phyloP scores from a whole-genome alignment of 352 stramenopile genomes.

The Phytophthora aleatoria region DNA sequence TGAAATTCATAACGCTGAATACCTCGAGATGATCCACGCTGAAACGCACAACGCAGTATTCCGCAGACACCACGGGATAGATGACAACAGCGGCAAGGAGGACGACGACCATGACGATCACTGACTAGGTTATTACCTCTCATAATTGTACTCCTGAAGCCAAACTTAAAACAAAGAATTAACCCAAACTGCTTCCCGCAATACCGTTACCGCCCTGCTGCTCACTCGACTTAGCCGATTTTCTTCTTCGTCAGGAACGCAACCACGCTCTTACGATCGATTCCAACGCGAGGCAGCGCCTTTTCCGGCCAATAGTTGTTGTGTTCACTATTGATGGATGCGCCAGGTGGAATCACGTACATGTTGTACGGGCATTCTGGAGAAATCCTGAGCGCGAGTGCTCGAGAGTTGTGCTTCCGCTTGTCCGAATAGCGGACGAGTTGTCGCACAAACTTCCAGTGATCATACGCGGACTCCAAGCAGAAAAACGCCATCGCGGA shows the following conservation, averaged over 20 bases:
- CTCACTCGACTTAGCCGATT: constrained; percentile 18
- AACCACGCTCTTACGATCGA: constrained; percentile 66
- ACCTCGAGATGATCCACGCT: constrained; percentile 83
- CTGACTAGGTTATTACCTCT: constrained; percentile 15
- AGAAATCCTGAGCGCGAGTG: constrained; percentile 49
- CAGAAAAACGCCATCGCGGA: constrained; percentile 60
- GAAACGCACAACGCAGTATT: constrained; percentile 43
- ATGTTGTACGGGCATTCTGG: constrained; percentile 49
- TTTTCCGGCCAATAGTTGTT: constrained; percentile 76
- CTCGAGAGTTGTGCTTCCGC: constrained; percentile 49
- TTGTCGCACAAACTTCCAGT: constrained; percentile 75
- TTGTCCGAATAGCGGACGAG: constrained; percentile 77
- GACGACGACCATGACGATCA: constrained; percentile 28
- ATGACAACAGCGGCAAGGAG: constrained; percentile 40
- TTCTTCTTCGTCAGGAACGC: constrained; percentile 61
- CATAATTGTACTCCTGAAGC: constrained; percentile 9
- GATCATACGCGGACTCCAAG: constrained; percentile 66
- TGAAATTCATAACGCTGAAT: constrained; percentile 89
- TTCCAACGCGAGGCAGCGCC: constrained; percentile 42
- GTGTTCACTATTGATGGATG: constrained; percentile 74
- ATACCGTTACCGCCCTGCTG: neutral
- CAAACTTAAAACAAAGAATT: constrained; percentile 8
- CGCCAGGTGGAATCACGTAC: constrained; percentile 73
- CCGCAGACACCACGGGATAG: constrained; percentile 25
- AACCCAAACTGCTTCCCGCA: neutral